A percentile compares a stretch with the other conserved stretches of the same genome.
phyloP scores from a whole-genome alignment of 495 filamentous ascomycete species.

The Xylaria bambusicola region DNA sequence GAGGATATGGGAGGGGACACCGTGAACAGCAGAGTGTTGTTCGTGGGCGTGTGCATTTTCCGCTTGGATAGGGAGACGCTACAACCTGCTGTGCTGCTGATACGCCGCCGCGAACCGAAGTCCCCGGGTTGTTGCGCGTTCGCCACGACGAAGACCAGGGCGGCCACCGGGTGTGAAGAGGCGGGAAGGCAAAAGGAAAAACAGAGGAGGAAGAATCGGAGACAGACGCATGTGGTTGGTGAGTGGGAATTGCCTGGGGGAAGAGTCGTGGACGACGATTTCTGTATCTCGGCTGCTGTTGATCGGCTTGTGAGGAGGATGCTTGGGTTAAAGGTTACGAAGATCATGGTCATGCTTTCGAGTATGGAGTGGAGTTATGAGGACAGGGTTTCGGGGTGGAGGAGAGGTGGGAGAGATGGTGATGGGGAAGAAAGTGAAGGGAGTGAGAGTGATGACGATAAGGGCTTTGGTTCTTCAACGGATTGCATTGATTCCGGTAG shows the following conservation, averaged over 20 bases:
- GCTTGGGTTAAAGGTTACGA: conserved; percentile 25
- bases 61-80: conserved; percentile 26
- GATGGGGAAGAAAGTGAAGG: not conserved
- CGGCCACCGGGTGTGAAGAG: too few species aligned
- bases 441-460: not conserved
- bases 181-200: too few species aligned
- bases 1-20: conserved; percentile 6
- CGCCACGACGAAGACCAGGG: too few species aligned
- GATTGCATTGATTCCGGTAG: too few species aligned
- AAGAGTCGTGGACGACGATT: conserved; percentile 26
- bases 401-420: too few species aligned
- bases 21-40: conserved; percentile 22
- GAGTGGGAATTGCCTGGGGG: conserved; percentile 33
- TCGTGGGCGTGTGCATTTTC: conserved; percentile 34
- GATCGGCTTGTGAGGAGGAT: conserved; percentile 25
- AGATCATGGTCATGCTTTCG: conserved; percentile 27
- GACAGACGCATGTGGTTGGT: too few species aligned
- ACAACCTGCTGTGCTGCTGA: conserved; percentile 25
- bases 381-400: too few species aligned
- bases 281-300: conserved; percentile 29
- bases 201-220: too few species aligned
- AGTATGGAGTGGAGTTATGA: conserved; percentile 24
- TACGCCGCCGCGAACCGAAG: conserved; percentile 19
- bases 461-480: too few species aligned
- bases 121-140: too few species aligned